A percentile compares a stretch with the other conserved stretches of the same genome.
These are phyloP conservation scores for Cerrena zonata DNA, from an alignment of 1,284 basidiomycete genomes.

Conservation along the genomic window DNA sequence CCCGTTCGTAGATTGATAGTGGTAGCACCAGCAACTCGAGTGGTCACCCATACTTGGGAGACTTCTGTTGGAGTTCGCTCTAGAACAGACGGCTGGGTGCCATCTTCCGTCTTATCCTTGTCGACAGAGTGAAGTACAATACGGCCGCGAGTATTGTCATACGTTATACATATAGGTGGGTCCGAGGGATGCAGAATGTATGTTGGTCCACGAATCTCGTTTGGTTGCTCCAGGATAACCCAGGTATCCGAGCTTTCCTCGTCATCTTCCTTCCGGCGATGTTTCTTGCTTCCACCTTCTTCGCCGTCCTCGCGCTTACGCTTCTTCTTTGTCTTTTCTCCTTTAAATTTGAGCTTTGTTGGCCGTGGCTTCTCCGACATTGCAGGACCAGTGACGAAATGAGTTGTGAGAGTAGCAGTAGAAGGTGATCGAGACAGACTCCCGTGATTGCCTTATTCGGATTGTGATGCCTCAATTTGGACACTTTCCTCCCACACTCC, in stretches of 20 bases:
- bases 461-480: background rate
- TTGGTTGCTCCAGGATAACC: conserved; percentile 67
- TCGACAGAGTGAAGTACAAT: conserved; percentile 60
- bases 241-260: conserved; percentile 67
- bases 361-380: conserved; percentile 57
- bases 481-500: background rate
- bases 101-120: conserved; percentile 46
- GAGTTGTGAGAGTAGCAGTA: background rate
- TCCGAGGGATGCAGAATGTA: conserved; percentile 77
- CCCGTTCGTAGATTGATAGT: conserved; percentile 80
- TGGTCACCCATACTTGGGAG: conserved; percentile 81
- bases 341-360: conserved; percentile 79
- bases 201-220: conserved; percentile 76
- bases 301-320: conserved; percentile 59
- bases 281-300: conserved; percentile 41
- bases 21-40: conserved; percentile 71
- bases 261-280: conserved; percentile 45
- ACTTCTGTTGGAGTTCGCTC: conserved; percentile 72
- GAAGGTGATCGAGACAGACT: background rate
- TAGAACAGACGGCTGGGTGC: conserved; percentile 41
- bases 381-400: too few relatives aligned
- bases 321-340: conserved; percentile 78
- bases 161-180: conserved; percentile 70
- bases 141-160: conserved; percentile 70
- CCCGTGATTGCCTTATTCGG: background rate